These are phyloP conservation scores for Backusella australiensis DNA, from an alignment of 192 early-diverging fungal genomes.

Conservation along the genomic window DNA sequence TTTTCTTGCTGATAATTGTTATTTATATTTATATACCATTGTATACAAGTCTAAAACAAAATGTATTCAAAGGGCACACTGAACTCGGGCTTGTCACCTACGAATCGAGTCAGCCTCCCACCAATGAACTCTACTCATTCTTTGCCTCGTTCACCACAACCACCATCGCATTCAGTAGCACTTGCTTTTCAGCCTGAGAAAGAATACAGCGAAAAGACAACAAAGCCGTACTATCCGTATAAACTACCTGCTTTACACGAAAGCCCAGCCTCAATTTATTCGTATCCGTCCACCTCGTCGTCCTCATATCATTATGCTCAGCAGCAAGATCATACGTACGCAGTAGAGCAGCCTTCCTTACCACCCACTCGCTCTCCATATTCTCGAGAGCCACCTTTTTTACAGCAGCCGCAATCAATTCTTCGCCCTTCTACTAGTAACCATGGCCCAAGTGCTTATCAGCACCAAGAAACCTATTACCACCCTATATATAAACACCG, in stretches of 20 bases:
- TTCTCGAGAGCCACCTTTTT: neutral
- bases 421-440: neutral
- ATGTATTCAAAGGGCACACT: neutral
- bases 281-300: neutral
- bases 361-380: neutral
- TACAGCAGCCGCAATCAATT: neutral
- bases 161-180: neutral
- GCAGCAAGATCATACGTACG: neutral
- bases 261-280: neutral
- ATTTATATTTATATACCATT: neutral
- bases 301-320: neutral
- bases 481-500: neutral
- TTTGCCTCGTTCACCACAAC: neutral
- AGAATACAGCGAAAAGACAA: neutral
- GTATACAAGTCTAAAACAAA: neutral
- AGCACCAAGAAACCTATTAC: neutral
- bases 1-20: neutral
- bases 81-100: neutral
- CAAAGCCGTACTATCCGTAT: neutral
- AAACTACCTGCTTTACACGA: neutral
- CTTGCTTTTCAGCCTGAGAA: neutral
- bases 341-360: neutral
- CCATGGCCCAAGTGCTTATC: neutral
- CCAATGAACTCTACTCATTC: neutral
- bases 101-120: neutral